These are phyloP conservation scores for Verticillium nonalfalfae DNA, from an alignment of 2,329 filamentous ascomycete genomes.

Conservation along the genomic window DNA sequence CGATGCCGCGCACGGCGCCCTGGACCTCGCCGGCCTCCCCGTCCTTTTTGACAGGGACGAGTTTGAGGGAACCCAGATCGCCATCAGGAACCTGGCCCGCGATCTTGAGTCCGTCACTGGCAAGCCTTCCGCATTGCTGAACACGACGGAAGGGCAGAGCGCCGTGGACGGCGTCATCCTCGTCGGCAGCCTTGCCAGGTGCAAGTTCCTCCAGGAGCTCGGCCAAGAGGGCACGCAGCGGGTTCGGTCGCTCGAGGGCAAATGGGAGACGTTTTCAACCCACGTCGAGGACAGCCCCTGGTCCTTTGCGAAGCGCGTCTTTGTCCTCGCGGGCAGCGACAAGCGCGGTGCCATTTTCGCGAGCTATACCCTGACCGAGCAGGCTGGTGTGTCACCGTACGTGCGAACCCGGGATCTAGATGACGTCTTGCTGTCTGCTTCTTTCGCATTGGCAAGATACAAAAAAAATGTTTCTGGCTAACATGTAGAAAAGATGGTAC, in stretches of 20 bases:
- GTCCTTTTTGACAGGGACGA: neutral
- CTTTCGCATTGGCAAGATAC: neutral
- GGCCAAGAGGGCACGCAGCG: slow-evolving; percentile 38
- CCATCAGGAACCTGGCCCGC: slow-evolving; percentile 10
- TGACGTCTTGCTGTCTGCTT: neutral
- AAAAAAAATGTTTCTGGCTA: neutral
- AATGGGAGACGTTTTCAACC: slow-evolving; percentile 53
- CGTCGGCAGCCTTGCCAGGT: slow-evolving; percentile 25
- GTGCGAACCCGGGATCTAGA: slow-evolving; percentile 1
- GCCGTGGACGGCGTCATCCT: slow-evolving; percentile 33
- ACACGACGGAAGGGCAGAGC: neutral
- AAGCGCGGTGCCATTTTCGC: slow-evolving; percentile 54
- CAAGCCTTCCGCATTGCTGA: slow-evolving; percentile 4
- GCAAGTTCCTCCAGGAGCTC: slow-evolving; percentile 39
- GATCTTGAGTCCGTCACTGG: slow-evolving; percentile 20
- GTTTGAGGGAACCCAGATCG: slow-evolving; percentile 12
- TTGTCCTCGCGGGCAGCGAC: slow-evolving; percentile 53
- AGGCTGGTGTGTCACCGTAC: slow-evolving; percentile 53
- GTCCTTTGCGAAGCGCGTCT: slow-evolving; percentile 35
- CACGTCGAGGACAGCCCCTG: slow-evolving; percentile 39
- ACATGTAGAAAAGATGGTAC: slow-evolving; percentile 34
- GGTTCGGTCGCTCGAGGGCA: slow-evolving; percentile 37
- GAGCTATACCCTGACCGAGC: slow-evolving; percentile 53
- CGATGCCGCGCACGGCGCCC: slow-evolving; percentile 7
- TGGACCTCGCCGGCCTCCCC: neutral